Percentiles rank a stretch among this genome's conserved stretches.
These are phyloP conservation scores for Boletus edulis DNA, from an alignment of 768 basidiomycete genomes.

Conservation along the genomic window DNA sequence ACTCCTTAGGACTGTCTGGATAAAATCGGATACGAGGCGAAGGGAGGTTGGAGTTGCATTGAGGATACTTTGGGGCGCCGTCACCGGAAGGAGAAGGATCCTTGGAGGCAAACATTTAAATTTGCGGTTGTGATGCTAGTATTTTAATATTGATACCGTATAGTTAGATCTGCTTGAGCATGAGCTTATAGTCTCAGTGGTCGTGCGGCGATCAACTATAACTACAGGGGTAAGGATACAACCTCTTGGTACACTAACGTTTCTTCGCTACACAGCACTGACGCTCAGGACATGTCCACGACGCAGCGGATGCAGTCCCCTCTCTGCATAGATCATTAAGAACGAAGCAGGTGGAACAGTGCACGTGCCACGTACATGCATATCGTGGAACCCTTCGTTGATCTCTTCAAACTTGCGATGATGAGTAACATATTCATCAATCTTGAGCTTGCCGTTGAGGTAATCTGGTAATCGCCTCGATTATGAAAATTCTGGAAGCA, in stretches of 20 bases:
- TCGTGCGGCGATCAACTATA: not conserved
- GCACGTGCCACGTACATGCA: constrained; percentile 75
- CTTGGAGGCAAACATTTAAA: constrained; percentile 36
- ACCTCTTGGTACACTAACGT: not conserved
- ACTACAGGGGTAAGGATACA: constrained; percentile 1
- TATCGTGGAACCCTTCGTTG: constrained; percentile 88
- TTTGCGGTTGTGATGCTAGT: constrained; percentile 5
- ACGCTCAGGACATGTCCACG: constrained; percentile 72
- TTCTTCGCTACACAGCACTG: not conserved
- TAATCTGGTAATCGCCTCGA: constrained; percentile 54
- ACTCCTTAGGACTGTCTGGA: constrained; percentile 60
- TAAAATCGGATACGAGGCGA: constrained; percentile 64
- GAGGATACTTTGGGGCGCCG: constrained; percentile 64
- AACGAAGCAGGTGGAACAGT: not conserved
- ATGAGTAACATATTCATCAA: constrained; percentile 98
- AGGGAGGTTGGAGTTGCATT: constrained; percentile 67
- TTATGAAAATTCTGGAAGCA: not conserved
- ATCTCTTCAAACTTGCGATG: constrained; percentile 69
- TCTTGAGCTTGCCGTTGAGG: constrained; percentile 74
- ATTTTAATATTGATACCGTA: constrained; percentile 12
- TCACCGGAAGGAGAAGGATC: constrained; percentile 59
- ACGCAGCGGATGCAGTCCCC: constrained; percentile 95
- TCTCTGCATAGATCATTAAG: constrained; percentile 30
- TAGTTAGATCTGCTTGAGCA: not conserved
- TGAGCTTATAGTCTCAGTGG: not conserved